A percentile compares a stretch with the other conserved stretches of the same genome.
Conservation (phyloP, 352 stramenopile species). For the Lagenidium giganteum region DNA sequence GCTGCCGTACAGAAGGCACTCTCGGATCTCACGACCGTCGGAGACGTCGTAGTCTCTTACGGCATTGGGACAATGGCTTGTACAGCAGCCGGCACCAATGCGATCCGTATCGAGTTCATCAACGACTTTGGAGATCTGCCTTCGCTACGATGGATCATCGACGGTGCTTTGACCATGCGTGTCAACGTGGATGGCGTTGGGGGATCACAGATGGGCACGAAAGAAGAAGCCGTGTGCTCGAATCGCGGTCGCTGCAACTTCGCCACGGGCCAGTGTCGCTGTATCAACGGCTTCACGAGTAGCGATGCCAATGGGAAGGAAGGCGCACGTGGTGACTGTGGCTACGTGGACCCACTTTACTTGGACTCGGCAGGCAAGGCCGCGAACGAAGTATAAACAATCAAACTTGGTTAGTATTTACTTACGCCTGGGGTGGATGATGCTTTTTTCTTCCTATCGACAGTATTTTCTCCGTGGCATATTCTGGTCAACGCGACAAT, state of each 20-base stretch:
- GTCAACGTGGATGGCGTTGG: constrained; percentile 40
- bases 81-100: constrained; percentile 37
- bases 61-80: constrained; percentile 31
- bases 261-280: constrained; percentile 49
- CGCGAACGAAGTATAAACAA: constrained; percentile 38
- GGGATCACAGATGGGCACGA: constrained; percentile 45
- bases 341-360: constrained; percentile 74
- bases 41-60: constrained; percentile 42
- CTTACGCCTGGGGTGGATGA: too few relatives aligned
- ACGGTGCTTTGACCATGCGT: constrained; percentile 46
- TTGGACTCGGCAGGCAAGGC: constrained; percentile 60
- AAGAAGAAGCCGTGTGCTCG: constrained; percentile 59
- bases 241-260: constrained; percentile 53
- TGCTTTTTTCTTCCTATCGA: too few relatives aligned
- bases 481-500: too few relatives aligned
- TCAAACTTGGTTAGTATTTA: too few relatives aligned
- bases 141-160: constrained; percentile 53
- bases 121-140: constrained; percentile 64
- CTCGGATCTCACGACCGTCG: constrained; percentile 37
- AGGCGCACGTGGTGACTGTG: constrained; percentile 88
- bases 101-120: constrained; percentile 60
- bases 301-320: constrained; percentile 75
- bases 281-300: constrained; percentile 69
- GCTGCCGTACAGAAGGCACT: constrained; percentile 26
- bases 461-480: too few relatives aligned